These are phyloP conservation scores for Sarocladium brachiariae DNA, from an alignment of 2,329 filamentous ascomycete species.

Conservation along the genomic window DNA sequence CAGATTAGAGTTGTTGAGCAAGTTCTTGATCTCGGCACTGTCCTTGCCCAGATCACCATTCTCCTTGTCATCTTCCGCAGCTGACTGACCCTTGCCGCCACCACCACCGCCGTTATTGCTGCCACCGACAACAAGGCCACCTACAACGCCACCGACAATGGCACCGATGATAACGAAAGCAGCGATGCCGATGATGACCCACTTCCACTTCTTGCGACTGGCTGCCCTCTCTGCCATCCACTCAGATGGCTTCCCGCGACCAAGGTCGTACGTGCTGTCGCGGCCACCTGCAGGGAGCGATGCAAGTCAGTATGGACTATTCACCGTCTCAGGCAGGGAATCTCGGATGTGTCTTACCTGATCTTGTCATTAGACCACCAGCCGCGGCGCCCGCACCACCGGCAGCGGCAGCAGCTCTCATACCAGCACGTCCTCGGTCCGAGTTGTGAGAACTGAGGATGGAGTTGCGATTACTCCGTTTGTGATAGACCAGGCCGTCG, in stretches of 20 bases:
- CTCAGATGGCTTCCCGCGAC: conserved; percentile 56
- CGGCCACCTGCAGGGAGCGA: conserved; percentile 14
- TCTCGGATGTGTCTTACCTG: background rate
- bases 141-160: conserved; percentile 67
- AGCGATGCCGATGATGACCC: conserved; percentile 60
- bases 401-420: conserved; percentile 28
- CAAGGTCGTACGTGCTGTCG: conserved; percentile 26
- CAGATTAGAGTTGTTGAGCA: conserved; percentile 73
- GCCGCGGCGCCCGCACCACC: conserved; percentile 37
- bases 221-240: conserved; percentile 55
- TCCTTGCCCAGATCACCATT: conserved; percentile 69
- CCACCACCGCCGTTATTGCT: conserved; percentile 17
- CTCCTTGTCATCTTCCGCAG: conserved; percentile 49
- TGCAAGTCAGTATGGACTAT: background rate
- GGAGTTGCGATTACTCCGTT: conserved; percentile 42
- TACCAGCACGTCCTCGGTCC: conserved; percentile 20
- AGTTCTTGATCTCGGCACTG: conserved; percentile 69
- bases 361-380: conserved; percentile 19
- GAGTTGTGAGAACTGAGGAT: conserved; percentile 48
- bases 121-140: conserved; percentile 59
- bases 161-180: conserved; percentile 60
- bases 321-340: background rate
- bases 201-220: conserved; percentile 60
- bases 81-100: conserved; percentile 36
- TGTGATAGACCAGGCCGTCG: conserved; percentile 61